Evolutionary conservation across 2,329 filamentous ascomycete genomes (phyloP).

Genomic region (Aspergillus novoparasiticus): DNA sequence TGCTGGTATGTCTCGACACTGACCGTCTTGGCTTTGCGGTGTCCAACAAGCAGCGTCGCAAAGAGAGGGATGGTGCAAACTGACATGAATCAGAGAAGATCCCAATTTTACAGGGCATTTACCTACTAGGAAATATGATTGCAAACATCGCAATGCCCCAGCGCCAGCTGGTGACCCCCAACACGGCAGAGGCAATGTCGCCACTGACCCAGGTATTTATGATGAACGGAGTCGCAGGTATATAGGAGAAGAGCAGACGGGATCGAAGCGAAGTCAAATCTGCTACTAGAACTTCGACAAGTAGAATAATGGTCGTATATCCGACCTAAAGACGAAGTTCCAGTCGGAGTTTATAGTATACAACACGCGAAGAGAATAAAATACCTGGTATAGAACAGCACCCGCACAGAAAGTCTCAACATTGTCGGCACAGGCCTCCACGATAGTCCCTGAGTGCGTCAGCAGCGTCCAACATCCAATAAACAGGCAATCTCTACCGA

Average conservation of each 20-base stretch:
- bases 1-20: constrained; percentile 50
- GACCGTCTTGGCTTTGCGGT: constrained; percentile 55
- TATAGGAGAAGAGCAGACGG: constrained; percentile 66
- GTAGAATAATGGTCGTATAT: constrained; percentile 62
- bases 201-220: constrained; percentile 68
- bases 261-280: constrained; percentile 66
- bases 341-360: background rate
- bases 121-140: constrained; percentile 57
- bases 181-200: constrained; percentile 55
- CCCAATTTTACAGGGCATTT: background rate
- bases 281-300: constrained; percentile 66
- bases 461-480: background rate
- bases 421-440: constrained; percentile 56
- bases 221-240: constrained; percentile 62
- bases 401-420: constrained; percentile 59
- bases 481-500: constrained; percentile 36
- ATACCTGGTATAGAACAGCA: constrained; percentile 59
- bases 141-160: constrained; percentile 69
- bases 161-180: constrained; percentile 56
- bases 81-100: background rate
- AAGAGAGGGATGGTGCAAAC: constrained; percentile 59
- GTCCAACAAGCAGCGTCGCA: constrained; percentile 53
- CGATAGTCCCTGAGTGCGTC: constrained; percentile 48
- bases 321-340: constrained; percentile 48
- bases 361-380: background rate